Evolutionary conservation across 352 stramenopile genomes (phyloP).

Genomic region (Pythium phragmiticola): DNA sequence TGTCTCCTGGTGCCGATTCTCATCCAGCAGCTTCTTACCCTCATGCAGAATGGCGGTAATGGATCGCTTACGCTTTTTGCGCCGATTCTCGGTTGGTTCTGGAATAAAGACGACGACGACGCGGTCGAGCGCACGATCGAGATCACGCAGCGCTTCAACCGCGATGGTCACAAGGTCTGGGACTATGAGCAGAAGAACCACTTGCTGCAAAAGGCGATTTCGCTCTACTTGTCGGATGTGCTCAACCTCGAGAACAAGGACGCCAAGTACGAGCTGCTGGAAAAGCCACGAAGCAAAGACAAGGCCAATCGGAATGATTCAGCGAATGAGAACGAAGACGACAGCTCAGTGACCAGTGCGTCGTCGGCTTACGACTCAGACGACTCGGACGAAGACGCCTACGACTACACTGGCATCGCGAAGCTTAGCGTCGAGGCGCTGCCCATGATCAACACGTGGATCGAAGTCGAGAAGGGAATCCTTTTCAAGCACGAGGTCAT

Average conservation of each 20-base stretch:
- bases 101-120: conserved; percentile 6
- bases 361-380: conserved; percentile 26
- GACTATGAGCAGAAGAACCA: conserved; percentile 39
- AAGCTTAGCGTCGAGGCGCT: conserved; percentile 39
- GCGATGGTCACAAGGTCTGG: conserved; percentile 32
- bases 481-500: conserved; percentile 49
- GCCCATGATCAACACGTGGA: conserved; percentile 42
- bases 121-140: conserved; percentile 32
- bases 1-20: conserved; percentile 30
- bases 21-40: conserved; percentile 23
- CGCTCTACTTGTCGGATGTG: conserved; percentile 31
- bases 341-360: conserved; percentile 26
- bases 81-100: conserved; percentile 15
- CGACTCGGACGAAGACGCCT: conserved; percentile 19
- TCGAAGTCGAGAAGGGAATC: conserved; percentile 41
- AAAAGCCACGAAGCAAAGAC: conserved; percentile 23
- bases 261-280: conserved; percentile 35
- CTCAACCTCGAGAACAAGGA: conserved; percentile 33
- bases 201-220: conserved; percentile 39
- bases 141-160: conserved; percentile 32
- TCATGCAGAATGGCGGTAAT: conserved; percentile 20
- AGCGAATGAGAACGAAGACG: conserved; percentile 17
- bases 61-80: conserved; percentile 12
- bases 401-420: conserved; percentile 34
- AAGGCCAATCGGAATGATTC: background rate